Percentiles rank a stretch among this genome's conserved stretches.
Conservation (phyloP, 371 early-diverging fungal species). For the Chytridiales sp. region DNA sequence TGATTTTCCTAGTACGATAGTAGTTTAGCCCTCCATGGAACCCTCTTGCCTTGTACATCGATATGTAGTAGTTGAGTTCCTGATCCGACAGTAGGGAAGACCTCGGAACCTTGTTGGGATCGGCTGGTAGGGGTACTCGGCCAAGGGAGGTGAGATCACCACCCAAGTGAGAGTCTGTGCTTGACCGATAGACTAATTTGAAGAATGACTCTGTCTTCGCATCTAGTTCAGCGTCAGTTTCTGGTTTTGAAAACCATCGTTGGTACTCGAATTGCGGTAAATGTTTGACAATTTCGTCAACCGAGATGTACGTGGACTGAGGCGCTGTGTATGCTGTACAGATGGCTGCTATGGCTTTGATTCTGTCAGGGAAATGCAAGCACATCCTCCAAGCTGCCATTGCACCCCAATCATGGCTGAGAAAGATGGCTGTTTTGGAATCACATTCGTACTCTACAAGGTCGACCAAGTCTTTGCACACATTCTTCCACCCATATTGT, state of each 20-base stretch:
- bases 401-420: conserved; percentile 83
- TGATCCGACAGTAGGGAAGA: conserved; percentile 18
- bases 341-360: conserved; percentile 59
- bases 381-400: conserved; percentile 65
- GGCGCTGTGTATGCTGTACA: conserved; percentile 66
- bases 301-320: conserved; percentile 25
- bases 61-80: conserved; percentile 40
- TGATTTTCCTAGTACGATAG: conserved; percentile 41
- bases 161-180: not conserved
- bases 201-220: conserved; percentile 4
- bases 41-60: conserved; percentile 32
- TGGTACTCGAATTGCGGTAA: conserved; percentile 64
- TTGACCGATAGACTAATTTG: conserved; percentile 5
- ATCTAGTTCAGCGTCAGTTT: conserved; percentile 20
- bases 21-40: conserved; percentile 43
- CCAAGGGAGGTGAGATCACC: not conserved
- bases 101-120: not conserved
- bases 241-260: conserved; percentile 31
- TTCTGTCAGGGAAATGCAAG: conserved; percentile 64
- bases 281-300: conserved; percentile 53
- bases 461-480: conserved; percentile 56
- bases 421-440: conserved; percentile 58
- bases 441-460: conserved; percentile 57
- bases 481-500: conserved; percentile 55
- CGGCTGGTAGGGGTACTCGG: not conserved